Base-by-base conservation (phyloP, 495 filamentous ascomycete species). In the Talaromyces adpressus region DNA sequence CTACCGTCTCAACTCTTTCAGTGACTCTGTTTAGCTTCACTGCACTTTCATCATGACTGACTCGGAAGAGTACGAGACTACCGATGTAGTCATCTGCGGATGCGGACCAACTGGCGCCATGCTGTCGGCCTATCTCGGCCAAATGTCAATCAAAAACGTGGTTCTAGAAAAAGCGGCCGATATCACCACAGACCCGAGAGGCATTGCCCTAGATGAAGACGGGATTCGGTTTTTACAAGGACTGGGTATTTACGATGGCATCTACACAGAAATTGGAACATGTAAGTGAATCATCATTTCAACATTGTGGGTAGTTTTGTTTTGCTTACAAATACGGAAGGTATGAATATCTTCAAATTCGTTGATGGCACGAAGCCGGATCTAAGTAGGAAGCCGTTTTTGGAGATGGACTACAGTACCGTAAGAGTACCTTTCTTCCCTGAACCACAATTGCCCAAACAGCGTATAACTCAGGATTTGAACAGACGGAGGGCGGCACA, bases 151-250 rank as follows among this genome's bases (percentile, higher is more conserved):
- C 27, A 61, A 29, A 18, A 71, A 73, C 51, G 65, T 79, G 14
- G 62, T 82, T 0, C 64, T 84, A 1, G 79, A 84, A 60, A 78
- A 75, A 47, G 77, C 79, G 12, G 32, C 62, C 9, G 74, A 70
- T 1, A 82, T 84, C 29, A 78, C 72, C 0, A 75, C 76, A 1
- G 82, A 85, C 65, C 81, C 82, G 0, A 70, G 81, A 22, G 82
- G 81, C 1, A 79, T 85, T 47, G 78, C 74, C 16, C 68, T 85
- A 14, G 79, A 81, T 29, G 75, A 79, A 34, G 81, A 85, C 67
- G 80, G 77, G 0, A 75, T 83, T 57, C 71, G 81, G n/a, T 68
- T 78, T 2, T 59, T 81, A 1, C 77, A 80, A 63, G 73, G 75
- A 4, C 58, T 83, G 18, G 80, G 80, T 2, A 64, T 83, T 14